A percentile compares a stretch with the other conserved stretches of the same genome.
These are phyloP conservation scores for Botrytis porri DNA, from an alignment of 2,329 filamentous ascomycete species.

Conservation along the genomic window DNA sequence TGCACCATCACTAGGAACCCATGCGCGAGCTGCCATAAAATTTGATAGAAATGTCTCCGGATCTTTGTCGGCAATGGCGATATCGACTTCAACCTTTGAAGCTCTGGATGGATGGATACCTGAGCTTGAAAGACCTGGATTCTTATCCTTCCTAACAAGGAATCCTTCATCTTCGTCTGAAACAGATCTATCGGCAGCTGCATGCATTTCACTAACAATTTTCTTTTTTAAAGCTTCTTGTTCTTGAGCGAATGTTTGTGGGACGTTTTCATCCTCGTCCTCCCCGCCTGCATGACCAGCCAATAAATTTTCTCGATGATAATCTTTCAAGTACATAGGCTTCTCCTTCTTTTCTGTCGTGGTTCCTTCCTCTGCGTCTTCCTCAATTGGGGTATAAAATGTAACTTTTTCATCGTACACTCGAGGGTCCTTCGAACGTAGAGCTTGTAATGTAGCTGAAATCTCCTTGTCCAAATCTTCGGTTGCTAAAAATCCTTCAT, in stretches of 20 bases:
- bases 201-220: conserved; percentile 78
- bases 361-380: conserved; percentile 41
- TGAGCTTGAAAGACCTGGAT: conserved; percentile 39
- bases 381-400: conserved; percentile 71
- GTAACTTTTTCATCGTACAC: conserved; percentile 78
- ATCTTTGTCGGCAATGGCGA: conserved; percentile 78
- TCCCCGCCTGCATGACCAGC: conserved; percentile 63
- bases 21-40: conserved; percentile 88
- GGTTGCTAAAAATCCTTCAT: conserved; percentile 82
- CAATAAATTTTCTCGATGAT: conserved; percentile 87
- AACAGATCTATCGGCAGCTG: conserved; percentile 46
- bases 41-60: conserved; percentile 93
- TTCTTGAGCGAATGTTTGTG: conserved; percentile 77
- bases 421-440: conserved; percentile 84
- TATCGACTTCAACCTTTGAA: conserved; percentile 54
- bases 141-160: conserved; percentile 65
- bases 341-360: conserved; percentile 66
- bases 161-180: conserved; percentile 60
- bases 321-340: conserved; percentile 82
- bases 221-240: conserved; percentile 78
- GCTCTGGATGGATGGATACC: conserved; percentile 57
- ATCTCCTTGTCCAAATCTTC: conserved; percentile 84
- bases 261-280: conserved; percentile 55
- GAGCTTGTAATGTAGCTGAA: conserved; percentile 79
- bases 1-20: conserved; percentile 67